Evolutionary conservation across 257 asterid genomes (phyloP), one percentile per base, ranked within the genome.

Genomic region (Salvia hispanica): DNA sequence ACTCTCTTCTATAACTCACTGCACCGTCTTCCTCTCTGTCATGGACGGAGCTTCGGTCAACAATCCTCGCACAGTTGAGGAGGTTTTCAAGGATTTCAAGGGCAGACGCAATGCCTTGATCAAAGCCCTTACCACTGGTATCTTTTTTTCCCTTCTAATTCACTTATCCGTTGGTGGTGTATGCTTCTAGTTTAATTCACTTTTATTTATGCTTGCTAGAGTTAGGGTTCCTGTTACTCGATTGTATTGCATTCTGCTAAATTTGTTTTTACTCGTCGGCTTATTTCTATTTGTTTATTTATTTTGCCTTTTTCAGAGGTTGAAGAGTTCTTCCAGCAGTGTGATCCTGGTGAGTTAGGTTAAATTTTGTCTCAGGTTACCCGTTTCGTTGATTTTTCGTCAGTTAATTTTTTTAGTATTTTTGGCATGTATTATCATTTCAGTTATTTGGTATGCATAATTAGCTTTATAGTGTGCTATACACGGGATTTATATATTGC

Each of bases 311-410:
- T 67, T 75, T 54, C 89, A 84, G 86, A 84, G 40, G 84, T 81
- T 40, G 84, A 79, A 56, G 84, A 69, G 0, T 81, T 84, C 69
- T 81, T 64, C 62, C 80, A 72, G 58, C 89, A 74, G 79, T 84
- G 86, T 64, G 84, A 84, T 79, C 89, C 89, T 57, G 89, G 89
- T 84, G 75, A 81, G 89, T 76, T 67, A 43, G 72, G 73, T 58
- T 67, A 59, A 7, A 40, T 2, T 37, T 67, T 31, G 47, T 44
- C 4, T 21, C 36, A 5, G 40, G 11, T 8, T 37, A 7, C 61
- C 21, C 36, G 25, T 50, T 60, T 62, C 42, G 28, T 7, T 50
- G 9, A 43, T 64, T 51, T 69, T 36, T 18, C 10, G 10, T 11
- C 15, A 3, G 57, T 57, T 4, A 42, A 13, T 42, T 55, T 40